Conservation (phyloP, 2,329 filamentous ascomycete species). For the Aspergillus hortae region DNA sequence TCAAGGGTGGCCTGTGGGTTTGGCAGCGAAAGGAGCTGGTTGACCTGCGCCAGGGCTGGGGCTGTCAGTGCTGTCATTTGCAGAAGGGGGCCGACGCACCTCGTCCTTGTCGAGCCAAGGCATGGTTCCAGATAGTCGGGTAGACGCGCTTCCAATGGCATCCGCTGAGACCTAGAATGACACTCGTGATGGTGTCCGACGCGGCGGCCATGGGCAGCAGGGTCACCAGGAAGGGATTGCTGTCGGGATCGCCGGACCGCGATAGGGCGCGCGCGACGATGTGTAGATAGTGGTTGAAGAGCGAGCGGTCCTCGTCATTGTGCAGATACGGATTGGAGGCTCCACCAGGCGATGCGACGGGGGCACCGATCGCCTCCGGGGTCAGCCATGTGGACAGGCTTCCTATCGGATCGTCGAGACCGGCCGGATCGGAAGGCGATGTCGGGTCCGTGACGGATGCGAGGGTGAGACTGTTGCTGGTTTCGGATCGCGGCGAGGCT, state of each 20-base stretch:
- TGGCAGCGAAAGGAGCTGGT: constrained; percentile 14
- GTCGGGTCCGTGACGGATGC: constrained; percentile 1
- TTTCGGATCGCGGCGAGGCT: background rate
- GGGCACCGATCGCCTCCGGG: constrained; percentile 2
- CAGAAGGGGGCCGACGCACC: constrained; percentile 10
- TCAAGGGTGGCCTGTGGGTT: constrained; percentile 34
- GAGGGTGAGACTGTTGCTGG: constrained; percentile 5
- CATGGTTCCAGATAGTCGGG: constrained; percentile 23
- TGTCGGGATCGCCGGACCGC: constrained; percentile 17
- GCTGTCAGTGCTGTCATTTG: background rate
- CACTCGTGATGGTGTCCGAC: constrained; percentile 24
- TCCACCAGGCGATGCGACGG: constrained; percentile 9
- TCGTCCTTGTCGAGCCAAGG: constrained; percentile 22
- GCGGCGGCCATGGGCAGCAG: constrained; percentile 24
- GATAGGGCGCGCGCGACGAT: constrained; percentile 23
- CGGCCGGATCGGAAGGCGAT: constrained; percentile 7
- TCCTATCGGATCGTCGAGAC: constrained; percentile 13
- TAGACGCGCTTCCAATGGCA: constrained; percentile 28
- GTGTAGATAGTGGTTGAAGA: constrained; percentile 29
- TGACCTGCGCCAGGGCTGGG: constrained; percentile 23
- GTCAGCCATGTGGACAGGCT: constrained; percentile 12
- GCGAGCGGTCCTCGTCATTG: constrained; percentile 23
- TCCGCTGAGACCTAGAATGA: constrained; percentile 24
- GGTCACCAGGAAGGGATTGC: constrained; percentile 24
- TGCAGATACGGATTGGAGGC: constrained; percentile 20